These are phyloP conservation scores for Penicillium thymicola DNA, from an alignment of 2,329 filamentous ascomycete genomes.

Conservation along the genomic window DNA sequence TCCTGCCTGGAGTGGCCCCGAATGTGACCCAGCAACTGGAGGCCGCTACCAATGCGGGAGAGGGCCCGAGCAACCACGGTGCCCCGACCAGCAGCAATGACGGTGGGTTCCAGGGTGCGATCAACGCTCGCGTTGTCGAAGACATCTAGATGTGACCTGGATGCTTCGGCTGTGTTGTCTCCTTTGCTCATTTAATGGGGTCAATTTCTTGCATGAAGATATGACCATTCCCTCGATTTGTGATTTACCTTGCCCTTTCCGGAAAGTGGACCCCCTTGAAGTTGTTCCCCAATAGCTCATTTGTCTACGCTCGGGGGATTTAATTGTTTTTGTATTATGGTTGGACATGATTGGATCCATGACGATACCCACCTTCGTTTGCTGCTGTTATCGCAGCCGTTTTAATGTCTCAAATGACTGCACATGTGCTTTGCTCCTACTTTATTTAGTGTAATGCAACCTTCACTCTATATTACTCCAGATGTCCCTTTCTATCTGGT, in stretches of 20 bases:
- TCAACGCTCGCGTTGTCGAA: slow-evolving; percentile 80
- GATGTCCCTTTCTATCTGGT: not conserved
- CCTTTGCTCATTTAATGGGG: not conserved
- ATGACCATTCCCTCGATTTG: slow-evolving; percentile 13
- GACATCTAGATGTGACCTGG: slow-evolving; percentile 60
- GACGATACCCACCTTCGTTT: slow-evolving; percentile 37
- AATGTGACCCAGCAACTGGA: too few relatives aligned
- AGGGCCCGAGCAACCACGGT: slow-evolving; percentile 51
- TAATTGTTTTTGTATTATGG: slow-evolving; percentile 17
- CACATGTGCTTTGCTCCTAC: not conserved
- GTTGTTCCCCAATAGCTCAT: not conserved
- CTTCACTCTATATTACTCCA: not conserved
- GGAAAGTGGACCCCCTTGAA: not conserved
- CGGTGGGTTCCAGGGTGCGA: slow-evolving; percentile 71
- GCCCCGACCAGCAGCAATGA: slow-evolving; percentile 33
- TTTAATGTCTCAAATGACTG: slow-evolving; percentile 9
- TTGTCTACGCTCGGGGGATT: not conserved
- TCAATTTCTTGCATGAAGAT: slow-evolving; percentile 12
- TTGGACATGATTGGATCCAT: slow-evolving; percentile 15
- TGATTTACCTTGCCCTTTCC: slow-evolving; percentile 14
- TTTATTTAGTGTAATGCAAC: slow-evolving; percentile 7
- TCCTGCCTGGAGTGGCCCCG: slow-evolving; percentile 59
- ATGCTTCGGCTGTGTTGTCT: not conserved
- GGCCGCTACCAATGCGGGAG: too few relatives aligned
- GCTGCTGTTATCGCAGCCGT: not conserved